Conservation (phyloP, 23 red algal species). For the Gracilaria gracilis region DNA sequence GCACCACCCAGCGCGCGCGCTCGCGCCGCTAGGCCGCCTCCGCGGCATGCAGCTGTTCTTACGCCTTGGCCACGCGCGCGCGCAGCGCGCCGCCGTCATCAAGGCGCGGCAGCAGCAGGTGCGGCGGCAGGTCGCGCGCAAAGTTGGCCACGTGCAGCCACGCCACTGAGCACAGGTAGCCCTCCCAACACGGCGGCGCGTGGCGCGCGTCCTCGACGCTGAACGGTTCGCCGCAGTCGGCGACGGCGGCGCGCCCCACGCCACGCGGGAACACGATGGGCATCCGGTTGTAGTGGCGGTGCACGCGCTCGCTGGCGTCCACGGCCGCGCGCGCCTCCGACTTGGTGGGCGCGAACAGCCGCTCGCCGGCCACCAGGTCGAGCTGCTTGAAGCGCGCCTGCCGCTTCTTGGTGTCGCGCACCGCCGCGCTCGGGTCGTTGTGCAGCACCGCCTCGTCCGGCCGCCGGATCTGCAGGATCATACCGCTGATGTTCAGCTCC, state of each 20-base stretch:
- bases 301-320: conserved; percentile 31
- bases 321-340: conserved; percentile 51
- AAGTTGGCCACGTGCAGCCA: conserved; percentile 12
- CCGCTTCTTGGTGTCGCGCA: conserved; percentile 38
- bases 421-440: conserved; percentile 44
- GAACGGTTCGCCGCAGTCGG: conserved; percentile 30
- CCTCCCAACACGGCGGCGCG: conserved; percentile 62
- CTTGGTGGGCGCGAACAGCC: conserved; percentile 44
- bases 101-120: not conserved
- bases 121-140: conserved; percentile 35
- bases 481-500: conserved; percentile 50
- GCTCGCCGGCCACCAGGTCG: not conserved
- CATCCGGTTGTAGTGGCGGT: conserved; percentile 28
- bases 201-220: not conserved
- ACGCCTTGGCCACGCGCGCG: not conserved
- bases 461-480: conserved; percentile 65
- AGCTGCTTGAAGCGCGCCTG: conserved; percentile 41
- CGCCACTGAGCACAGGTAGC: conserved; percentile 4
- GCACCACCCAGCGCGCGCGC: conserved; percentile 43
- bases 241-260: conserved; percentile 25
- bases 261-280: conserved; percentile 59
- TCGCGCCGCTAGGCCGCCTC: conserved; percentile 33
- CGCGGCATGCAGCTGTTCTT: not conserved
- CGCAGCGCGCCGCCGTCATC: conserved; percentile 17
- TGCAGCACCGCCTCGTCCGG: conserved; percentile 34